Conservation (phyloP, 2,329 filamentous ascomycete genomes). For the Fusarium ambrosium region DNA sequence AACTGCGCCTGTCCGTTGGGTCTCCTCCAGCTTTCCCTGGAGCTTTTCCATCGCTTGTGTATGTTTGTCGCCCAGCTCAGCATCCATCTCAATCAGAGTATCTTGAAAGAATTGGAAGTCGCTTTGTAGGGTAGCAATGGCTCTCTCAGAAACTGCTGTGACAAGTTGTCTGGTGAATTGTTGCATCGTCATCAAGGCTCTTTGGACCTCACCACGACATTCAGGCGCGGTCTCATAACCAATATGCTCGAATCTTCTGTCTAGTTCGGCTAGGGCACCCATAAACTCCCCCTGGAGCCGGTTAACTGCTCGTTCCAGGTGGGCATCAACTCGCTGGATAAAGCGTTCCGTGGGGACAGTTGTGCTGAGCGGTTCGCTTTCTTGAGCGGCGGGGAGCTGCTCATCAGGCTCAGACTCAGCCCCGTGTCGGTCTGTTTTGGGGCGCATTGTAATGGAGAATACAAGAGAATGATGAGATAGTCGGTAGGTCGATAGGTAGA, state of each 20-base stretch:
- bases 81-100: background rate
- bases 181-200: background rate
- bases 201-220: background rate
- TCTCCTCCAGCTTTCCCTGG: background rate
- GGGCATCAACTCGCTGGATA: background rate
- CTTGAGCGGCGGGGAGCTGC: background rate
- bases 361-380: background rate
- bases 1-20: background rate
- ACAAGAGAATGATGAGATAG: background rate
- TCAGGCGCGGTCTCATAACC: background rate
- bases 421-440: background rate
- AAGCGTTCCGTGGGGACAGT: background rate
- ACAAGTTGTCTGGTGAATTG: conserved; percentile 1
- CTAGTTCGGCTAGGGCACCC: background rate
- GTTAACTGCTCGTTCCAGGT: background rate
- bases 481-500: background rate
- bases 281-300: background rate
- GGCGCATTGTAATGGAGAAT: background rate
- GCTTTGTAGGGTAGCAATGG: background rate
- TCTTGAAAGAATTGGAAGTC: background rate
- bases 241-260: background rate
- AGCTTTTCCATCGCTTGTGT: background rate
- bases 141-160: background rate
- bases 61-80: too few relatives aligned
- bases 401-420: too few relatives aligned